These are phyloP conservation scores for Fistulifera solaris DNA, from an alignment of 108 stramenopile species.

Conservation along the genomic window DNA sequence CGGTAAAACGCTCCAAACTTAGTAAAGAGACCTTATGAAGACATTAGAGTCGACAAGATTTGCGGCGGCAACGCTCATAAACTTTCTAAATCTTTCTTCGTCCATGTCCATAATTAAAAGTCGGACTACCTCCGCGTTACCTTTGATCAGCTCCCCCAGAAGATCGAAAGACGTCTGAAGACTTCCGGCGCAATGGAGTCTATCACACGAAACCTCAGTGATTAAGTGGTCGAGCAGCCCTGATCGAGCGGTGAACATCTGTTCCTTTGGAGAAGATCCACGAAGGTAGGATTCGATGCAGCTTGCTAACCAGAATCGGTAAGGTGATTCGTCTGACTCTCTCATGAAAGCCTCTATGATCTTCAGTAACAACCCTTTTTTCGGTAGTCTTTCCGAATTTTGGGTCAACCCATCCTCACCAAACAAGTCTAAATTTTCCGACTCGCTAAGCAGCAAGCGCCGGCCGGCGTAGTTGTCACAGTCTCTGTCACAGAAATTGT, in stretches of 20 bases:
- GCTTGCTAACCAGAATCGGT: slow-evolving; percentile 85
- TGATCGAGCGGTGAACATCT: slow-evolving; percentile 41
- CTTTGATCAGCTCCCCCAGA: slow-evolving; percentile 79
- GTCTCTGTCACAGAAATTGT: slow-evolving; percentile 85
- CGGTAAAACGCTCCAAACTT: slow-evolving; percentile 50
- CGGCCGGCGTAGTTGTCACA: slow-evolving; percentile 51
- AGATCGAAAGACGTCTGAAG: slow-evolving; percentile 86
- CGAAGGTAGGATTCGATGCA: slow-evolving; percentile 83
- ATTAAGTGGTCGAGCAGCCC: slow-evolving; percentile 58
- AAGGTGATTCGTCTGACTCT: slow-evolving; percentile 68
- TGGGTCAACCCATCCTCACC: background rate
- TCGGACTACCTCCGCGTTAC: slow-evolving; percentile 37
- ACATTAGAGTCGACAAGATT: slow-evolving; percentile 89
- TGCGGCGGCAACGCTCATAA: slow-evolving; percentile 57
- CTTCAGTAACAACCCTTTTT: slow-evolving; percentile 58
- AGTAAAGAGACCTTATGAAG: slow-evolving; percentile 74
- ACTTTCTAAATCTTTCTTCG: slow-evolving; percentile 45
- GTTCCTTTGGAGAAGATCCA: slow-evolving; percentile 56
- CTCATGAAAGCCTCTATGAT: slow-evolving; percentile 50
- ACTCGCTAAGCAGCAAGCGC: slow-evolving; percentile 27
- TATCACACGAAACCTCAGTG: slow-evolving; percentile 36
- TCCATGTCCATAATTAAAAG: slow-evolving; percentile 34
- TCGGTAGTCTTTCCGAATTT: background rate
- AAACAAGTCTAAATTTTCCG: slow-evolving; percentile 33
- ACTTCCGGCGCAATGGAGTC: slow-evolving; percentile 59